A percentile compares a stretch with the other conserved stretches of the same genome.
These are phyloP conservation scores for Cytospora piceicola DNA, from an alignment of 2,329 filamentous ascomycete species.

Conservation along the genomic window DNA sequence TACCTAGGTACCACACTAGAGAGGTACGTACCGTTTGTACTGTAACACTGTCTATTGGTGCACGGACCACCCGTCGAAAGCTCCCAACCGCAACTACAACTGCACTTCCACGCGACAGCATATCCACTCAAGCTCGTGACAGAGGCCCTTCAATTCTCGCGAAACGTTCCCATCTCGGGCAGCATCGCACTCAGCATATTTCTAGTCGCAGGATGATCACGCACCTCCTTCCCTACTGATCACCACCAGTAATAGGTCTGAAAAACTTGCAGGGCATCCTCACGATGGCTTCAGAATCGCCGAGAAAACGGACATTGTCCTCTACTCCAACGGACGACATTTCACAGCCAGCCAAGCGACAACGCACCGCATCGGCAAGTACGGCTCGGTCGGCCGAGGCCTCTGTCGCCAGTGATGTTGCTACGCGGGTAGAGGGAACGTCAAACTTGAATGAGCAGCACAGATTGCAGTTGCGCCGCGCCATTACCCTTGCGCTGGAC, in stretches of 20 bases:
- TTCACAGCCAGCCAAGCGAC: conserved; percentile 40
- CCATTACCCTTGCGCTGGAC: conserved; percentile 58
- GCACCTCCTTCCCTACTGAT: background rate
- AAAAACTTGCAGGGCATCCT: background rate
- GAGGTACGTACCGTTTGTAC: background rate
- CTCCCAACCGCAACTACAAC: background rate
- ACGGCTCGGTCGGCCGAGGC: conserved; percentile 26
- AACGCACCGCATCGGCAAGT: conserved; percentile 32
- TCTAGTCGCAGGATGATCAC: background rate
- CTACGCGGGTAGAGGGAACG: conserved; percentile 24
- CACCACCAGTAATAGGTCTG: background rate
- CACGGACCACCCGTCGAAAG: conserved; percentile 19
- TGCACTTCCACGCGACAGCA: background rate
- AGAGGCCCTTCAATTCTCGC: background rate
- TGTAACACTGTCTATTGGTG: conserved; percentile 8
- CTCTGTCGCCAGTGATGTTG: conserved; percentile 9
- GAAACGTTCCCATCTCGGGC: conserved; percentile 1
- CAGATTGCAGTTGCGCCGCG: conserved; percentile 54
- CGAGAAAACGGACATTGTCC: conserved; percentile 43
- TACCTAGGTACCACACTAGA: background rate
- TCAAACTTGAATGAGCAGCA: conserved; percentile 39
- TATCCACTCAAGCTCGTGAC: background rate
- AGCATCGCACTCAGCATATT: background rate
- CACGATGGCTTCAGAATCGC: conserved; percentile 21
- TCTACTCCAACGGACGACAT: conserved; percentile 38